Evolutionary conservation across 352 stramenopile genomes (phyloP).

Genomic region (Peronospora belbahrii): DNA sequence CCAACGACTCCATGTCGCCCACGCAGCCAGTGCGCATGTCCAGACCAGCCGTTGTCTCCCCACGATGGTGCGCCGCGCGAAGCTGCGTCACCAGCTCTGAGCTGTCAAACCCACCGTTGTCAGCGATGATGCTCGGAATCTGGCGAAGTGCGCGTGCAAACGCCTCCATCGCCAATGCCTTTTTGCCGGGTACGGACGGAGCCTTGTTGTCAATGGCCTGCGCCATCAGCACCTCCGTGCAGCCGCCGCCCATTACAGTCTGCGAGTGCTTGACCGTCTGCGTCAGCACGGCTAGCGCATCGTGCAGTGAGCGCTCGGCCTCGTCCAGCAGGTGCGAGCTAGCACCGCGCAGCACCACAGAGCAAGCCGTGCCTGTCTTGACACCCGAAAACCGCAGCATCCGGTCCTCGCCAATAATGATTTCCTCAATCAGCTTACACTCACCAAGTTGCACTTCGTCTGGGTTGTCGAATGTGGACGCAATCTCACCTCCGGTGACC

Average conservation of each 20-base stretch:
- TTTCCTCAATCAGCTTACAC: conserved; percentile 96
- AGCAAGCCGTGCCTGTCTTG: conserved; percentile 93
- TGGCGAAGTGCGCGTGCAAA: conserved; percentile 95
- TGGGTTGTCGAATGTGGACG: conserved; percentile 97
- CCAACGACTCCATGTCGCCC: conserved; percentile 95
- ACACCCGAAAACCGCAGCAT: conserved; percentile 96
- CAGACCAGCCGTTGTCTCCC: conserved; percentile 90
- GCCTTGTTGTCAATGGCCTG: conserved; percentile 88
- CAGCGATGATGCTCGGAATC: conserved; percentile 96
- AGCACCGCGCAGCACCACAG: conserved; percentile 91
- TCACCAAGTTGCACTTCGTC: conserved; percentile 94
- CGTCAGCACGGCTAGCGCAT: conserved; percentile 95
- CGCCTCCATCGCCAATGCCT: conserved; percentile 96
- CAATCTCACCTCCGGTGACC: conserved; percentile 93
- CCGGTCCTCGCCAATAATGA: conserved; percentile 98
- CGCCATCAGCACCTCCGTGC: conserved; percentile 95
- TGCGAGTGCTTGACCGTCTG: conserved; percentile 96
- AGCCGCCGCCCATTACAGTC: conserved; percentile 95
- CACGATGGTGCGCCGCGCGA: conserved; percentile 88
- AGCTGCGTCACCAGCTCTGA: conserved; percentile 97
- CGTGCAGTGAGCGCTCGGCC: conserved; percentile 97
- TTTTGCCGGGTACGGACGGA: conserved; percentile 93
- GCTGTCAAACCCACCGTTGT: conserved; percentile 98
- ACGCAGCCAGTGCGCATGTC: conserved; percentile 95
- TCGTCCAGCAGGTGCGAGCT: conserved; percentile 97